phyloP scores from a whole-genome alignment of 106 monocot species.

The Alisma plantagoaquatica region DNA sequence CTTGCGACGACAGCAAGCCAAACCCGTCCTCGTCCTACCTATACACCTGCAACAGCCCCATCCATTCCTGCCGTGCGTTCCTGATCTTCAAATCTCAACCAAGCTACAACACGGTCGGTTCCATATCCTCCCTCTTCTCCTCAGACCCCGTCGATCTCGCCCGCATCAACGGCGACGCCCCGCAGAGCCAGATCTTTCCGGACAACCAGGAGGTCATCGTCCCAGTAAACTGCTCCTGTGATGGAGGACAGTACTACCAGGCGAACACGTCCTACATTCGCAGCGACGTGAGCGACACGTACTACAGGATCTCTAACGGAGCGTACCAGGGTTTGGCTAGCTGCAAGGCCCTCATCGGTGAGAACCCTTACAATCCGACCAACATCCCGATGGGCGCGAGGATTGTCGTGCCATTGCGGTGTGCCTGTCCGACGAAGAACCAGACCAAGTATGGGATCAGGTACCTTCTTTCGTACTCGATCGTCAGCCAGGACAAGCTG shows the following conservation, averaged over 20 bases:
- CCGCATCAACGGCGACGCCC: neutral
- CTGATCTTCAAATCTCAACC: constrained; percentile 3
- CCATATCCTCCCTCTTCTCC: constrained; percentile 6
- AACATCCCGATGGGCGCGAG: neutral
- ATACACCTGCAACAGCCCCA: constrained; percentile 10
- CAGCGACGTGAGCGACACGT: neutral
- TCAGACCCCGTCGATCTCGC: neutral
- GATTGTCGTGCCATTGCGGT: constrained; percentile 19
- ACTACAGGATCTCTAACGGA: neutral
- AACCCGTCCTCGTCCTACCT: constrained; percentile 24
- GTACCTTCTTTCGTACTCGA: constrained; percentile 15
- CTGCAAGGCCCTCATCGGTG: constrained; percentile 1
- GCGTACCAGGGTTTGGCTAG: constrained; percentile 5
- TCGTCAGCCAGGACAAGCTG: constrained; percentile 1
- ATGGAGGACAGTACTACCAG: constrained; percentile 16
- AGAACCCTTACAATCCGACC: constrained; percentile 1
- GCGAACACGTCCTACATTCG: constrained; percentile 1
- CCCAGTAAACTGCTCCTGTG: constrained; percentile 15
- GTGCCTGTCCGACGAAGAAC: constrained; percentile 21
- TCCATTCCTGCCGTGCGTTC: neutral
- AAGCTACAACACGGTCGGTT: constrained; percentile 1
- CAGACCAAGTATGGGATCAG: constrained; percentile 11
- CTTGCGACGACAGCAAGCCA: neutral
- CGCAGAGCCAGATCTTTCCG: neutral
- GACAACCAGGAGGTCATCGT: constrained; percentile 7